Conservation (phyloP, 148 eudicot species). For the Silene conica region DNA sequence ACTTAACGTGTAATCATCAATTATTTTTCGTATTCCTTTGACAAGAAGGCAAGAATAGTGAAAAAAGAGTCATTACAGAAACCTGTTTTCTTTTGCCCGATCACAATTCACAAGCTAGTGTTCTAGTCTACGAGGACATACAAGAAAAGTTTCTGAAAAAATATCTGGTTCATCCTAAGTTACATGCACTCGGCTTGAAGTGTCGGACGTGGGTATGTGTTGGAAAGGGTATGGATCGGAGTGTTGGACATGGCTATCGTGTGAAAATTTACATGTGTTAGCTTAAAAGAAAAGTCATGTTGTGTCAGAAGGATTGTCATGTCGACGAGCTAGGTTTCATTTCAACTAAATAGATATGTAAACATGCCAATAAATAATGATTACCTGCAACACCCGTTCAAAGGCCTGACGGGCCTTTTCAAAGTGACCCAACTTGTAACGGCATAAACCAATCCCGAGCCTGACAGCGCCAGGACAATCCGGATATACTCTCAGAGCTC, state of each 20-base stretch:
- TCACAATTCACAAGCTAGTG: conserved; percentile 8
- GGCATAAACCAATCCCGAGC: conserved; percentile 88
- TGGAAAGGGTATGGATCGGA: not conserved
- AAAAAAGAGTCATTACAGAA: not conserved
- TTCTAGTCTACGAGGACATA: not conserved
- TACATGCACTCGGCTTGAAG: not conserved
- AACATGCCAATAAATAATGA: conserved; percentile 10
- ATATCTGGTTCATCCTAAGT: conserved; percentile 6
- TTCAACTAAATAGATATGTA: conserved; percentile 3
- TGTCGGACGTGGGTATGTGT: not conserved
- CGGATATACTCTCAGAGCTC: conserved; percentile 84
- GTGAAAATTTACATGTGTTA: not conserved
- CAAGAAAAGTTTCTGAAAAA: not conserved
- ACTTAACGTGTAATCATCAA: not conserved
- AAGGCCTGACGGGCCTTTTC: conserved; percentile 94
- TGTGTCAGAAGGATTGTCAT: not conserved
- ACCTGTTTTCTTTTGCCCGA: not conserved
- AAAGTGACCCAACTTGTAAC: conserved; percentile 84
- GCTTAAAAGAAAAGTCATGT: not conserved
- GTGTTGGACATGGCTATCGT: not conserved
- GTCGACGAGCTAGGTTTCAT: not conserved
- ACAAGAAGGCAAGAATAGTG: not conserved
- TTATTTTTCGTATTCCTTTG: not conserved
- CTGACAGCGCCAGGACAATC: conserved; percentile 86
- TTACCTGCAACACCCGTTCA: conserved; percentile 85